A percentile compares a stretch with the other conserved stretches of the same genome.
These are phyloP conservation scores for Aspergillus sp. DNA, from an alignment of 2,329 filamentous ascomycete genomes.

Conservation along the genomic window DNA sequence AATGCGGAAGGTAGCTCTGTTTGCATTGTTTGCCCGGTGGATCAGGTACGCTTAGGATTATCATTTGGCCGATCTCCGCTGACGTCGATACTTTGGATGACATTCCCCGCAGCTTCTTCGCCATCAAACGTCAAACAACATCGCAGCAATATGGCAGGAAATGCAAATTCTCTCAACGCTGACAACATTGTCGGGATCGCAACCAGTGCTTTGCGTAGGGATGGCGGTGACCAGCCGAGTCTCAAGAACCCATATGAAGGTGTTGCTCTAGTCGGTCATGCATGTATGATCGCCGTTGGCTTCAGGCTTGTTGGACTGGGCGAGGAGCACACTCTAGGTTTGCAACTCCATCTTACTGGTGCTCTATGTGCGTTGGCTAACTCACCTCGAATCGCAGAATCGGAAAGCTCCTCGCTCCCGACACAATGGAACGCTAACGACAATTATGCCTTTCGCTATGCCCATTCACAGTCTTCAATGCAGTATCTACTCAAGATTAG, in stretches of 20 bases:
- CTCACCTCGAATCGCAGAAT: slow-evolving; percentile 13
- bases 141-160: slow-evolving; percentile 9
- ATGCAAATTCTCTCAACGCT: slow-evolving; percentile 19
- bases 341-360: slow-evolving; percentile 1
- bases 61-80: background rate
- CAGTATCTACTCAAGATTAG: slow-evolving; percentile 75
- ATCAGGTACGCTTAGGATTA: background rate
- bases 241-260: slow-evolving; percentile 61
- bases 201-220: slow-evolving; percentile 22
- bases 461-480: slow-evolving; percentile 77
- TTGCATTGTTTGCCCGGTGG: background rate
- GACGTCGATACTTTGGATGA: background rate
- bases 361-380: background rate
- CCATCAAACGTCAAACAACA: background rate
- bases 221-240: slow-evolving; percentile 18
- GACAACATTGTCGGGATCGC: slow-evolving; percentile 27
- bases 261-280: slow-evolving; percentile 75
- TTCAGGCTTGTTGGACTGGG: slow-evolving; percentile 79
- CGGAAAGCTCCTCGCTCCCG: slow-evolving; percentile 50
- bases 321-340: slow-evolving; percentile 70
- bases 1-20: background rate
- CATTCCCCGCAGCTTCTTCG: background rate
- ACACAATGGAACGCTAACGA: slow-evolving; percentile 72
- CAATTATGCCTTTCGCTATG: slow-evolving; percentile 74
- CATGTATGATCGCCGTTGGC: slow-evolving; percentile 70